A percentile compares a stretch with the other conserved stretches of the same genome.
Conservation (phyloP, 2,329 filamentous ascomycete species). For the Daldinia eschscholtzii region DNA sequence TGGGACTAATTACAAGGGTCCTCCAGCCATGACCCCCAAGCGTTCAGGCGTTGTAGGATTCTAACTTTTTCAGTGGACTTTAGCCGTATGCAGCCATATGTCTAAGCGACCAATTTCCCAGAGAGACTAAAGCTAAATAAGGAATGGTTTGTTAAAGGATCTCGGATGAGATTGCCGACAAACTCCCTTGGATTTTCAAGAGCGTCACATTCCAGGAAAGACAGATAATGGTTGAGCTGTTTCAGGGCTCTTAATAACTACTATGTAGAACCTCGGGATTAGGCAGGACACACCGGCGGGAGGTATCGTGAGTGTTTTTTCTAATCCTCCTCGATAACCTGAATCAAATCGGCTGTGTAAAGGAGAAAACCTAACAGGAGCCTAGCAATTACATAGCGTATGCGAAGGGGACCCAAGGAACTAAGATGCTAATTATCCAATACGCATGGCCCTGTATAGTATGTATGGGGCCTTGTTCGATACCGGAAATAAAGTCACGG, state of each 20-base stretch:
- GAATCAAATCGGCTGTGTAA: conserved; percentile 3
- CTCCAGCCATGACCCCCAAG: conserved; percentile 20
- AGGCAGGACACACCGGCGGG: conserved; percentile 21
- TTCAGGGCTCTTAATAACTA: conserved; percentile 25
- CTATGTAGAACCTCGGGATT: conserved; percentile 6
- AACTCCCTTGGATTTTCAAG: conserved; percentile 5
- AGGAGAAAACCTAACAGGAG: background rate
- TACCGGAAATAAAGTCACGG: background rate
- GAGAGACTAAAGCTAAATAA: conserved; percentile 16
- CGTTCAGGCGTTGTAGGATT: conserved; percentile 8
- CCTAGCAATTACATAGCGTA: background rate
- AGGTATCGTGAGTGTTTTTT: conserved; percentile 22
- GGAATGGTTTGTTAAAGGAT: conserved; percentile 25
- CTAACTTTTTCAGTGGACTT: conserved; percentile 19
- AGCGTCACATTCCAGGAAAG: conserved; percentile 25
- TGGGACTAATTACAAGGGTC: conserved; percentile 15
- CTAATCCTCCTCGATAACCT: conserved; percentile 25
- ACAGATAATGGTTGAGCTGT: conserved; percentile 19
- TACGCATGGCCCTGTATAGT: background rate
- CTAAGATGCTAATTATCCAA: background rate
- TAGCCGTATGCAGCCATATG: conserved; percentile 12
- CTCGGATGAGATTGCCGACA: conserved; percentile 38
- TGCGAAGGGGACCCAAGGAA: background rate
- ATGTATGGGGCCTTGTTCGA: background rate
- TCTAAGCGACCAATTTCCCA: conserved; percentile 33